Percentiles rank a stretch among this genome's conserved stretches.
phyloP scores from a whole-genome alignment of 2,329 filamentous ascomycete genomes.

The Botryosphaeria dothidea region DNA sequence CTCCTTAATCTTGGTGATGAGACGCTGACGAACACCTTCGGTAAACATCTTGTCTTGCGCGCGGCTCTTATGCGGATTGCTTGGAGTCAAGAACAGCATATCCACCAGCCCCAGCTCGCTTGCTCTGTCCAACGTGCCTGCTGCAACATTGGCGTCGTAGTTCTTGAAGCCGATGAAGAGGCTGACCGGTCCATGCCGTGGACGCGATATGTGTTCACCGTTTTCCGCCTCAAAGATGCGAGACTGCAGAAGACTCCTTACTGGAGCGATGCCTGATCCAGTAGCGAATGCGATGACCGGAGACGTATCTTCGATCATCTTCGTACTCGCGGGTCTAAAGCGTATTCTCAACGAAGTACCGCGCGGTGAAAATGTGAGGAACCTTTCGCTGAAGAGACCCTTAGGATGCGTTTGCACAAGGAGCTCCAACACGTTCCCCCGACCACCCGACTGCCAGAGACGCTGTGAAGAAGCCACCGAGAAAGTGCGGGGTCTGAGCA shows the following conservation, averaged over 20 bases:
- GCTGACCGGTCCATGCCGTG: constrained; percentile 17
- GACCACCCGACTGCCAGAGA: neutral
- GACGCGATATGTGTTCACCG: neutral
- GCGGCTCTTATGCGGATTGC: constrained; percentile 22
- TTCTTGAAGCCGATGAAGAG: constrained; percentile 23
- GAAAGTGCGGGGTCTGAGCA: neutral
- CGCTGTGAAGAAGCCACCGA: neutral
- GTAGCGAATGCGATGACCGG: constrained; percentile 25
- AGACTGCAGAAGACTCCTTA: constrained; percentile 23
- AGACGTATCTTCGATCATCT: constrained; percentile 1
- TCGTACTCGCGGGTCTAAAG: constrained; percentile 6
- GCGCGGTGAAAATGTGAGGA: constrained; percentile 5
- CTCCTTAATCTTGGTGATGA: constrained; percentile 12
- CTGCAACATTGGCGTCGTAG: constrained; percentile 19
- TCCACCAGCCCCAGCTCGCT: constrained; percentile 20
- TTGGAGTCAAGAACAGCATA: constrained; percentile 22
- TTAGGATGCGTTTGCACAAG: neutral
- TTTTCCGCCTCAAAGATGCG: constrained; percentile 20
- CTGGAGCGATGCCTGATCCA: constrained; percentile 26
- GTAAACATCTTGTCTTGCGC: constrained; percentile 24
- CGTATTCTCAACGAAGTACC: constrained; percentile 21
- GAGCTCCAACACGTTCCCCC: neutral
- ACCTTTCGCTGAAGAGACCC: neutral
- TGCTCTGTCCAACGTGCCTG: constrained; percentile 17
- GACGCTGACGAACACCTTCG: neutral